These are phyloP conservation scores for Sclerotinia glacialis DNA, from an alignment of 2,329 filamentous ascomycete species.

Conservation along the genomic window DNA sequence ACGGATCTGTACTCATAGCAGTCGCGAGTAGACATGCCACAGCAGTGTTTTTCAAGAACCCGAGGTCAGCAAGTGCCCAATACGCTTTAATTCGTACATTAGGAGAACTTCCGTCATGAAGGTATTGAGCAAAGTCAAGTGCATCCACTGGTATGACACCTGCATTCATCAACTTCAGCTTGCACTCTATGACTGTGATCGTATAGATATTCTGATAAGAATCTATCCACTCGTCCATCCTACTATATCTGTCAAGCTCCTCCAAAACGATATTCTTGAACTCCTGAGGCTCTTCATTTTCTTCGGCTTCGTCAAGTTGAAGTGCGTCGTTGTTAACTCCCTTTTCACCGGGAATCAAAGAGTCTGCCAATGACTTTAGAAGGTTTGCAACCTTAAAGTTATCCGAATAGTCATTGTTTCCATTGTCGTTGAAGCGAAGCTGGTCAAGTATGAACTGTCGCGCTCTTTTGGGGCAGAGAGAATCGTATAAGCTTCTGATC, in stretches of 20 bases:
- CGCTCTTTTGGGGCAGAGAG: constrained; percentile 74
- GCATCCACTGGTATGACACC: constrained; percentile 55
- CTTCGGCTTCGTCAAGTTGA: constrained; percentile 44
- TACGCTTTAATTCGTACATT: constrained; percentile 64
- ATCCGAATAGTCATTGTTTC: constrained; percentile 84
- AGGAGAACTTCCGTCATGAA: constrained; percentile 62
- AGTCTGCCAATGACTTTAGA: constrained; percentile 61
- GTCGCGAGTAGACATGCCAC: constrained; percentile 58
- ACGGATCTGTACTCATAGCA: constrained; percentile 59
- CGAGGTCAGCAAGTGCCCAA: constrained; percentile 62
- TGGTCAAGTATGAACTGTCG: constrained; percentile 85
- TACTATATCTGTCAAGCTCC: constrained; percentile 64
- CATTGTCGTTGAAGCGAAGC: constrained; percentile 91
- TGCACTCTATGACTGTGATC: constrained; percentile 59
- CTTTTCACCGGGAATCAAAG: constrained; percentile 50
- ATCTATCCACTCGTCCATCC: constrained; percentile 66
- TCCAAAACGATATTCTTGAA: constrained; percentile 50
- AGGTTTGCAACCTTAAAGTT: constrained; percentile 83
- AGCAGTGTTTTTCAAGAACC: constrained; percentile 53
- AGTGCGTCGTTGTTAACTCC: constrained; percentile 35
- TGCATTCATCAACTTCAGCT: constrained; percentile 61
- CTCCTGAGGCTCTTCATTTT: constrained; percentile 45
- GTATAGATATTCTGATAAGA: constrained; percentile 69
- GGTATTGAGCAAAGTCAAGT: constrained; percentile 60
- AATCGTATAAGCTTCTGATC: constrained; percentile 56